These are phyloP conservation scores for Onygena corvina DNA, from an alignment of 2,329 filamentous ascomycete species.

Conservation along the genomic window DNA sequence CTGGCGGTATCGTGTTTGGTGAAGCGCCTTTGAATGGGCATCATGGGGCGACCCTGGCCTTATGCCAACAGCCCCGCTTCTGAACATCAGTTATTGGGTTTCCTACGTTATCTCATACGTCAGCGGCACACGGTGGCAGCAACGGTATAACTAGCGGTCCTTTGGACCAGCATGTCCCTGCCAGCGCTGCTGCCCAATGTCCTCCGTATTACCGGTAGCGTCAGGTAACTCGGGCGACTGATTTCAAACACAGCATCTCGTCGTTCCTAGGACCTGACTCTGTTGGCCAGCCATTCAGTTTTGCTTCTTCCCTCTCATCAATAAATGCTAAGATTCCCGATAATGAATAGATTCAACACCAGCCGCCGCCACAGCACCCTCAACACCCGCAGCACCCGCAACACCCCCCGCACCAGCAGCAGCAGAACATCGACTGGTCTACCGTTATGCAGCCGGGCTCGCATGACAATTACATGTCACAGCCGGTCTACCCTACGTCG, in stretches of 20 bases:
- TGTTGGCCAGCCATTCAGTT: conserved; percentile 31
- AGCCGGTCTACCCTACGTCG: conserved; percentile 52
- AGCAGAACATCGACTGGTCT: conserved; percentile 52
- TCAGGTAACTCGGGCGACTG: conserved; percentile 34
- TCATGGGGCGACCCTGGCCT: conserved; percentile 30
- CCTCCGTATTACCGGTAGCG: conserved; percentile 28
- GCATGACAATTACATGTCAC: conserved; percentile 50
- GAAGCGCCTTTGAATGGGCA: conserved; percentile 31
- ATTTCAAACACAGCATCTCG: conserved; percentile 30
- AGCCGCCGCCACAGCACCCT: conserved; percentile 45
- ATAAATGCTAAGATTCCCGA: conserved; percentile 33
- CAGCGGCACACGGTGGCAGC: conserved; percentile 15
- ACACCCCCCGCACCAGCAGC: conserved; percentile 43
- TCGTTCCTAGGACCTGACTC: conserved; percentile 33
- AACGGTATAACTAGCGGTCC: conserved; percentile 33
- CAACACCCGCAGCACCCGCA: conserved; percentile 27
- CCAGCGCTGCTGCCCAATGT: conserved; percentile 17
- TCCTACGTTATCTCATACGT: conserved; percentile 26
- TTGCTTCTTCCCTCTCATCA: conserved; percentile 32
- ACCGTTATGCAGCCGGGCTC: conserved; percentile 65
- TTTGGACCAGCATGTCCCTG: conserved; percentile 16
- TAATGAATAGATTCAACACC: conserved; percentile 33
- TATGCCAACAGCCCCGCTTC: conserved; percentile 27
- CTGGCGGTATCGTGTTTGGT: conserved; percentile 33
- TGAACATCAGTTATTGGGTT: conserved; percentile 35